Conservation (phyloP, 257 asterid genomes). For the Mitragyna speciosa region DNA sequence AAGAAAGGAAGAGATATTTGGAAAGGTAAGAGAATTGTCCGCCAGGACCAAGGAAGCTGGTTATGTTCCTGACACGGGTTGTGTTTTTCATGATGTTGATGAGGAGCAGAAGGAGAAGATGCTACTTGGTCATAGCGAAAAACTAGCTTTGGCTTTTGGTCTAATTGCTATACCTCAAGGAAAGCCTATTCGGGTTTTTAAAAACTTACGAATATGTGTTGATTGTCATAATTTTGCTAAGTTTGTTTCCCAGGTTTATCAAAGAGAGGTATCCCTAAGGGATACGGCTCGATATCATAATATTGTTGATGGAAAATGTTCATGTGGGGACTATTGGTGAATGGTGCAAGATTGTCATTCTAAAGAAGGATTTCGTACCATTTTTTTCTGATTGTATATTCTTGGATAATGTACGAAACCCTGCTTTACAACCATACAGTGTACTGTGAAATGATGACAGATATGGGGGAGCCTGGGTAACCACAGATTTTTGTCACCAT, state of each 20-base stretch:
- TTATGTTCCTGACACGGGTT: conserved; percentile 42
- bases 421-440: neutral
- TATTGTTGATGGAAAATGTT: conserved; percentile 44
- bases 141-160: conserved; percentile 59
- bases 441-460: neutral
- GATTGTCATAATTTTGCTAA: conserved; percentile 61
- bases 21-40: conserved; percentile 38
- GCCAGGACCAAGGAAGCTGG: conserved; percentile 40
- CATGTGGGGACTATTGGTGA: conserved; percentile 53
- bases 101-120: conserved; percentile 45
- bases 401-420: neutral
- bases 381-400: neutral
- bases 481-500: neutral
- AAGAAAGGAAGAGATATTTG: conserved; percentile 28
- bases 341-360: neutral
- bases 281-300: conserved; percentile 56
- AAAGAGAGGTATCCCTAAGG: conserved; percentile 41
- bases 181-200: conserved; percentile 49
- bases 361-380: neutral
- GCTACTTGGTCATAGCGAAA: conserved; percentile 55
- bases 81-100: conserved; percentile 47
- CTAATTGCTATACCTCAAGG: conserved; percentile 34
- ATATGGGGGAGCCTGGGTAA: neutral
- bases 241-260: conserved; percentile 43
- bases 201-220: conserved; percentile 54